phyloP scores from a whole-genome alignment of 805 yeast species.

The Candida boleticola region DNA sequence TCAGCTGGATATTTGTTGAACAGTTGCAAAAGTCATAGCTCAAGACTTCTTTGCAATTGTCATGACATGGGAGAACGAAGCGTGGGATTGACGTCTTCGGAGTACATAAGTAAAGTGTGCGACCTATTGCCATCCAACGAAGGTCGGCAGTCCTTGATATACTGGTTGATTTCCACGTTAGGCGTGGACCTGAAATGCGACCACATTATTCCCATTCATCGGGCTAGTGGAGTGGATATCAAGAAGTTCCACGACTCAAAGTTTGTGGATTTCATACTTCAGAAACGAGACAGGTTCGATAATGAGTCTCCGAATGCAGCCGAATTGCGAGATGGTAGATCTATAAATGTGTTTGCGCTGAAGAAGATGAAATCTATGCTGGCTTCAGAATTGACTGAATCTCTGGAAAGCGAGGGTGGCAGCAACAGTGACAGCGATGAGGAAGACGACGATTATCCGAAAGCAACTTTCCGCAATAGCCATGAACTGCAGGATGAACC shows the following conservation, averaged over 20 bases:
- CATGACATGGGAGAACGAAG: slow-evolving; percentile 8
- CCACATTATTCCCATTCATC: slow-evolving; percentile 17
- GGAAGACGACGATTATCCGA: background rate
- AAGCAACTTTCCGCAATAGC: no score
- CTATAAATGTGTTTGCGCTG: background rate
- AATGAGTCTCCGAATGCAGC: slow-evolving; percentile 7
- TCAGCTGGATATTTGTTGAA: no score
- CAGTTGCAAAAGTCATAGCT: no score
- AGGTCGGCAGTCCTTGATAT: slow-evolving; percentile 47
- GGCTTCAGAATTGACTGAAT: background rate
- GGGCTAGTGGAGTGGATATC: slow-evolving; percentile 38
- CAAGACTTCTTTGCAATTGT: no score
- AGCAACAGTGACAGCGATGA: background rate
- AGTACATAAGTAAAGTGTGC: slow-evolving; percentile 15
- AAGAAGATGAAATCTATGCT: background rate
- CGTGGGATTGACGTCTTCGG: slow-evolving; percentile 21
- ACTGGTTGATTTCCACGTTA: slow-evolving; percentile 41
- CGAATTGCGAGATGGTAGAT: background rate
- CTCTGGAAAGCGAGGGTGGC: background rate
- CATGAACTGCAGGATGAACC: no score
- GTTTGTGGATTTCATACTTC: slow-evolving; percentile 42
- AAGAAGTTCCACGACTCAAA: slow-evolving; percentile 47
- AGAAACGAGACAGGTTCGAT: slow-evolving; percentile 15
- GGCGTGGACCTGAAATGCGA: slow-evolving; percentile 26
- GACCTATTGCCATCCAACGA: slow-evolving; percentile 54